Base-by-base conservation (phyloP, 345 rosid genomes). In the Rhodamnia argentea region DNA sequence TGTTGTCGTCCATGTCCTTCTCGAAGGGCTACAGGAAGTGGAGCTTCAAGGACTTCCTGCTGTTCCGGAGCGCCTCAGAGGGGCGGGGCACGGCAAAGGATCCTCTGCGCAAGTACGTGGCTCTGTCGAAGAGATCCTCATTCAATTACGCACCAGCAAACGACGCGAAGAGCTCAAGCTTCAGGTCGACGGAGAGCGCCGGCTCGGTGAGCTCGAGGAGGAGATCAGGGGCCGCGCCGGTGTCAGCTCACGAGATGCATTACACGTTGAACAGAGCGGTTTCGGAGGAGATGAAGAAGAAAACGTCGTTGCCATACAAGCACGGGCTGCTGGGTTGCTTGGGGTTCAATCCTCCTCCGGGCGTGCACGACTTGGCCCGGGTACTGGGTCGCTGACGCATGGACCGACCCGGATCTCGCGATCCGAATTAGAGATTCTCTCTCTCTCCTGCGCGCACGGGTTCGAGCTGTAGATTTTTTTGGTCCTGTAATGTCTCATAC, bases 1-100 rank as follows among this genome's bases (percentile, higher is more conserved):
- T 96, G 57, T 86, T 96, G 52, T 94, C 99, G 1, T 95, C 96
- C 4, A 88, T 95, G 42, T 90, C 98, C 13, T 94, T 92, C 83
- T 88, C 97, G 2, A 91, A 89, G 86, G 89, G 89, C 0, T 88
- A 90, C 87, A 92, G 88, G 85, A 96, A 97, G 89, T 97, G 99
- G 99, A 96, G 93, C 86, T 87, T 97, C 75, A 94, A 91, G 87
- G 98, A 97, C 86, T 91, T 97, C 1, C 84, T 96, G 74, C 85
- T 97, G 26, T 97, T 96, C 88, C 91, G 99, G 70, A 97, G 99
- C 29, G 98, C 99, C 1, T 97, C 99, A 1, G 99, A 97, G 86
- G 99, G 99, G 10, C 90, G 98, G 58, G 95, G 96, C 2, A 90
- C 96, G 10, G 86, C 89, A 60, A 86, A 88, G 51, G 94, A 93